Evolutionary conservation across 2,329 filamentous ascomycete species (phyloP), one percentile per base, ranked within the genome.

Genomic region (Hypoxylon sp.): DNA sequence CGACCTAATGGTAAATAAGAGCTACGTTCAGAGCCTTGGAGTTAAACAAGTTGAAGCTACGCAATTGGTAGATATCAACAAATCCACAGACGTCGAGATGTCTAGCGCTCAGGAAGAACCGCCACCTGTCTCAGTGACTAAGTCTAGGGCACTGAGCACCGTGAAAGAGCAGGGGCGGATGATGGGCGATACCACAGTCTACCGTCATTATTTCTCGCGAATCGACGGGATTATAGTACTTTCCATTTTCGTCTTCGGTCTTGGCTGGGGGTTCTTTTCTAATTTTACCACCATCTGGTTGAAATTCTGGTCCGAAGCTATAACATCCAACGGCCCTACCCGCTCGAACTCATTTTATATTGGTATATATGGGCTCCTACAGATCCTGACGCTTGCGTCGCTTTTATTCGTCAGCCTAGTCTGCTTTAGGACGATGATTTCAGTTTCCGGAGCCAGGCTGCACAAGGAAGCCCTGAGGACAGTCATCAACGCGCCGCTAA

Each of bases 401-500:
- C 51, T 75, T 1, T 42, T 70, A 6, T 63, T 73, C 19, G 67
- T 44, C 11, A 50, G 72, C 13, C 5, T 65, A 4, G 29, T 69
- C 13, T 64, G 66, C 31, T 60, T 66, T 35, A 44, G 59, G 10
- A 59, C 63, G 10, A 58, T 73, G 54, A 68, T 58, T 37, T 52
- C 26, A 14, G 17, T 57, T 3, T 66, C 70, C 3, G 73, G 72
- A 5, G 59, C 68, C 3, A 68, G 44, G n/a, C 59, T 73, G 2
- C 73, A 76, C 51, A 67, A 64, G 11, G 66, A 70, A 17, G 71
- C 71, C 2, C 61, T 76, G 14, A 52, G 24, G 3, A 73, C 71
- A 80, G 84, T 74, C 86, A 85, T 73, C 35, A 64, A 63, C 14
- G 78, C 79, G 0, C 78, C 79, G 29, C 53, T 80, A 68, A 75